Conservation (phyloP, 805 yeast species). For the Trichomonascus vanleenenianus region DNA sequence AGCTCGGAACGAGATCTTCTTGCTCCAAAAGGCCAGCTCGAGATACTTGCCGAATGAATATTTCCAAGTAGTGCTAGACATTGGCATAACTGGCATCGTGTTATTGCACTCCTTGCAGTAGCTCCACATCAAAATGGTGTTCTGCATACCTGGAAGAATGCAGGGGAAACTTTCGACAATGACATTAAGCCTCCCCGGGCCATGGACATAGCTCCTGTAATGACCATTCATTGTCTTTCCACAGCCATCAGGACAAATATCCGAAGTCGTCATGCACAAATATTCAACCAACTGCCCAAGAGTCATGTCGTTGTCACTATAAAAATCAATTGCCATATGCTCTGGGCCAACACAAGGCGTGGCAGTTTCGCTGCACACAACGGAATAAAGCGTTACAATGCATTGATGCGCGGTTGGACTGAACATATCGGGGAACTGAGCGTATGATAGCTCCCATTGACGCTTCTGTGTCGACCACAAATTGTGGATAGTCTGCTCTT, state of each 20-base stretch:
- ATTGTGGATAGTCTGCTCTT: conserved; percentile 24
- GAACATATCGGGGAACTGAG: conserved; percentile 46
- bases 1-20: conserved; percentile 45
- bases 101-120: conserved; percentile 72
- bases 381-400: conserved; percentile 68
- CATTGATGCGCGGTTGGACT: conserved; percentile 73
- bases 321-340: conserved; percentile 73
- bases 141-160: conserved; percentile 49
- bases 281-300: conserved; percentile 85
- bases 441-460: conserved; percentile 62
- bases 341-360: conserved; percentile 94
- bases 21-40: conserved; percentile 76
- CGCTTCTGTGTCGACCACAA: conserved; percentile 36
- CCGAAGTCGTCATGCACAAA: conserved; percentile 56
- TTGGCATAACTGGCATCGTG: conserved; percentile 66
- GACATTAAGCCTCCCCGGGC: conserved; percentile 73
- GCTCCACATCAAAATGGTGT: conserved; percentile 84
- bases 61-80: conserved; percentile 84
- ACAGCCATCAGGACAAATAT: conserved; percentile 75
- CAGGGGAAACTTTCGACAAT: conserved; percentile 55
- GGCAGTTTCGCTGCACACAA: conserved; percentile 74
- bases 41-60: conserved; percentile 89
- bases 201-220: conserved; percentile 82
- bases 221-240: conserved; percentile 65
- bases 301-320: conserved; percentile 85